A percentile compares a stretch with the other conserved stretches of the same genome.
phyloP scores from a whole-genome alignment of 805 yeast species.

The Wickerhamiella vanderwaltii region DNA sequence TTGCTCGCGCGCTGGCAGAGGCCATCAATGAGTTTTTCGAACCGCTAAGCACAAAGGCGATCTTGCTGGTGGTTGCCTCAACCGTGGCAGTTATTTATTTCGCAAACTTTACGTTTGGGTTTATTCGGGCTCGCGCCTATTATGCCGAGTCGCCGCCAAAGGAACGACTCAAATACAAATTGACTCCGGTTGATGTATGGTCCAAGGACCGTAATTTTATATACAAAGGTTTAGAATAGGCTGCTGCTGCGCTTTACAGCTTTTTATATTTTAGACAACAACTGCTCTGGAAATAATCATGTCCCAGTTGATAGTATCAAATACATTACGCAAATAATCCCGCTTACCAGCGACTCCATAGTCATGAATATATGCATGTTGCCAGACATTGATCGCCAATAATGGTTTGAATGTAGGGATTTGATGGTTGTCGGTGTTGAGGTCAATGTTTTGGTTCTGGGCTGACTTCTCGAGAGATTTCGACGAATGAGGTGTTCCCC shows the following conservation, averaged over 20 bases:
- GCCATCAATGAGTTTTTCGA: conserved; percentile 59
- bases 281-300: conserved; percentile 15
- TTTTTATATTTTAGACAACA: too few species aligned
- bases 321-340: conserved; percentile 55
- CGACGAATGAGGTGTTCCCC: conserved; percentile 52
- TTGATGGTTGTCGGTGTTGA: neutral
- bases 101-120: conserved; percentile 21
- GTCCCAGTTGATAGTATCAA: conserved; percentile 79
- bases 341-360: conserved; percentile 72
- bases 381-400: conserved; percentile 73
- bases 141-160: neutral
- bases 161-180: neutral
- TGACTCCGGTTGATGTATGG: neutral
- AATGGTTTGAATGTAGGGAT: conserved; percentile 36
- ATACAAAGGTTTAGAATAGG: too few species aligned
- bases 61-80: conserved; percentile 12
- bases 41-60: conserved; percentile 38
- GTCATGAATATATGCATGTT: conserved; percentile 67
- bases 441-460: neutral
- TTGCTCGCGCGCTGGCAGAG: conserved; percentile 71
- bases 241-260: too few species aligned
- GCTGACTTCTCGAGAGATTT: neutral
- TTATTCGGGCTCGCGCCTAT: conserved; percentile 15
- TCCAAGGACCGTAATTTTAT: too few species aligned
- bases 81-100: conserved; percentile 14